Evolutionary conservation across 345 rosid genomes (phyloP).

Genomic region (Salix brachista): DNA sequence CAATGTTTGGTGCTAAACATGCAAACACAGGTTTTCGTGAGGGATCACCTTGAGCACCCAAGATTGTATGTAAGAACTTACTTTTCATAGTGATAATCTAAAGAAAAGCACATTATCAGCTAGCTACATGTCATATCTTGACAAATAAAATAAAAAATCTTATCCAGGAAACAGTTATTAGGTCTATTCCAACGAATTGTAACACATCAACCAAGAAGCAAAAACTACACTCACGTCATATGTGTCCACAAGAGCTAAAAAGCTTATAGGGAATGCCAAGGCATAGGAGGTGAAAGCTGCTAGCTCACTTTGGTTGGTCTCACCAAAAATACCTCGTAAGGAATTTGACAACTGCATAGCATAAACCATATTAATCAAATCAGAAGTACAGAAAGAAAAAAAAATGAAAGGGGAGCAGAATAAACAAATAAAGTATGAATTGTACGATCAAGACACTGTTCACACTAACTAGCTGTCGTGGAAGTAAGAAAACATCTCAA

Average conservation of each 20-base stretch:
- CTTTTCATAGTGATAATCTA: neutral
- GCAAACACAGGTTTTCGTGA: neutral
- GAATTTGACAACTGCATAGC: slow-evolving; percentile 57
- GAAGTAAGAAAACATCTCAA: neutral
- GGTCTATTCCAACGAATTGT: neutral
- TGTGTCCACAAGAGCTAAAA: slow-evolving; percentile 90
- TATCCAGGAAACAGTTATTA: neutral
- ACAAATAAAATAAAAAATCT: neutral
- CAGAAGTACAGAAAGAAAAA: neutral
- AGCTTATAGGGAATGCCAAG: slow-evolving; percentile 75
- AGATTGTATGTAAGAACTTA: neutral
- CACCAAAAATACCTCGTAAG: slow-evolving; percentile 50
- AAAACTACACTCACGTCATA: slow-evolving; percentile 63
- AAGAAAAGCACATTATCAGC: neutral
- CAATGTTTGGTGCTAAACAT: neutral
- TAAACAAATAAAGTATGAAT: neutral
- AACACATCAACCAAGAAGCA: neutral
- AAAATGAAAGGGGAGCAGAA: neutral
- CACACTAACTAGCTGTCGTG: neutral
- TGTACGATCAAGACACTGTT: neutral
- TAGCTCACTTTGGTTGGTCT: slow-evolving; percentile 92
- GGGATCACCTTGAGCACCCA: neutral
- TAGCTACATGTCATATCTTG: neutral
- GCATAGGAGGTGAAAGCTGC: slow-evolving; percentile 94
- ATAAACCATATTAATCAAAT: slow-evolving; percentile 18